These are phyloP conservation scores for Boletus sp. DNA, from an alignment of 1,284 basidiomycete genomes.

Conservation along the genomic window DNA sequence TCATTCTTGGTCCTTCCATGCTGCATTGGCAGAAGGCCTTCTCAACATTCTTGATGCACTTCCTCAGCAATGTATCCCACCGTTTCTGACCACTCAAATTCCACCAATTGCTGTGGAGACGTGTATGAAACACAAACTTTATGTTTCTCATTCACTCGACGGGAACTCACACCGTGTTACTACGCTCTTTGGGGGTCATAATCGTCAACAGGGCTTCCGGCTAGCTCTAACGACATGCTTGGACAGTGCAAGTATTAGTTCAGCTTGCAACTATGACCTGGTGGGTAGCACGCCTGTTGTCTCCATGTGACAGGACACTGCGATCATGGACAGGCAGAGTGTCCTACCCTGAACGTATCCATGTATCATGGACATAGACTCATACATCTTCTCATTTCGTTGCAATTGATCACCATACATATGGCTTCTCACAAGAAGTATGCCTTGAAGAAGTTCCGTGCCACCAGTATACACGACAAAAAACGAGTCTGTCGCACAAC, in stretches of 20 bases:
- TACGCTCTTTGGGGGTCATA: not conserved
- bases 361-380: not conserved
- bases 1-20: conserved; percentile 1
- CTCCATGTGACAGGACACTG: not conserved
- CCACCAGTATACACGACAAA: no score
- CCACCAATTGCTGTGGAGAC: not conserved
- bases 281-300: not conserved
- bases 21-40: not conserved
- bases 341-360: not conserved
- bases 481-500: no score
- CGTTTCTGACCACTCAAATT: not conserved
- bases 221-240: conserved; percentile 14
- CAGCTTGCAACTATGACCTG: not conserved
- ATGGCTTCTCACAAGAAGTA: not conserved
- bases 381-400: not conserved
- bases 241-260: conserved; percentile 15
- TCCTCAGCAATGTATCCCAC: not conserved
- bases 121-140: conserved; percentile 10
- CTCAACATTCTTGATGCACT: conserved; percentile 10
- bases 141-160: not conserved
- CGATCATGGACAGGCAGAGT: conserved; percentile 2
- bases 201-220: not conserved
- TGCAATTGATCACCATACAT: not conserved
- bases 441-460: not conserved
- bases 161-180: not conserved